Evolutionary conservation across 495 filamentous ascomycete genomes (phyloP).

Genomic region (Parathielavia appendiculata): DNA sequence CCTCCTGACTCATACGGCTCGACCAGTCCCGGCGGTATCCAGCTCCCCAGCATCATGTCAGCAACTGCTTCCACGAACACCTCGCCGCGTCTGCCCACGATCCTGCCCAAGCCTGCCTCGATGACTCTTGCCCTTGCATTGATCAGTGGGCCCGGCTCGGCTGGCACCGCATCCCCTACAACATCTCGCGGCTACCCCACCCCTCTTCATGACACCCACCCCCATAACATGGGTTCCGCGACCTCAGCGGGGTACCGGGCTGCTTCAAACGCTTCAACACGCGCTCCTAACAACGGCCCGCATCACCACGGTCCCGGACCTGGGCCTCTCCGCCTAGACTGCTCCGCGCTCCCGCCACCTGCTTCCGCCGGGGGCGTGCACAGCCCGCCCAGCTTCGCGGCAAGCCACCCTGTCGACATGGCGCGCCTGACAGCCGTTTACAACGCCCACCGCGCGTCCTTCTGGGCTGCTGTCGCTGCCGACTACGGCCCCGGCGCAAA

Average conservation of each 20-base stretch:
- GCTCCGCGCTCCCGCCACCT: slow-evolving; percentile 38
- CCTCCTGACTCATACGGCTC: slow-evolving; percentile 39
- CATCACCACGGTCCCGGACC: slow-evolving; percentile 21
- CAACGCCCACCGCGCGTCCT: slow-evolving; percentile 59
- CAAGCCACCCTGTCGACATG: slow-evolving; percentile 53
- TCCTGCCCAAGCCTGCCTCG: slow-evolving; percentile 56
- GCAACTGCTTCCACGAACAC: slow-evolving; percentile 28
- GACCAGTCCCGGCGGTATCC: slow-evolving; percentile 37
- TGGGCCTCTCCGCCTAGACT: slow-evolving; percentile 47
- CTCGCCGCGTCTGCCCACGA: slow-evolving; percentile 48
- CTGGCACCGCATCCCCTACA: slow-evolving; percentile 29
- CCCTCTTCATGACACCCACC: slow-evolving; percentile 33
- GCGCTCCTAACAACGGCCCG: slow-evolving; percentile 19
- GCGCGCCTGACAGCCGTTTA: slow-evolving; percentile 64
- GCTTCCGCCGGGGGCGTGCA: slow-evolving; percentile 30
- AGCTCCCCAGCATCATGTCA: slow-evolving; percentile 44
- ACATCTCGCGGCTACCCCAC: slow-evolving; percentile 34
- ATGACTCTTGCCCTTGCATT: slow-evolving; percentile 41
- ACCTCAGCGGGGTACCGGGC: slow-evolving; percentile 30
- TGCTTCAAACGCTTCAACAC: slow-evolving; percentile 26
- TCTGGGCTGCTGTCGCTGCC: slow-evolving; percentile 66
- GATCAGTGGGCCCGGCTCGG: slow-evolving; percentile 14
- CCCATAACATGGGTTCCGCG: slow-evolving; percentile 28
- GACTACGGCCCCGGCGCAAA: slow-evolving; percentile 63
- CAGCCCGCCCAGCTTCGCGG: slow-evolving; percentile 12